Conservation (phyloP, 2,329 filamentous ascomycete species). For the Aspergillus uvarum region DNA sequence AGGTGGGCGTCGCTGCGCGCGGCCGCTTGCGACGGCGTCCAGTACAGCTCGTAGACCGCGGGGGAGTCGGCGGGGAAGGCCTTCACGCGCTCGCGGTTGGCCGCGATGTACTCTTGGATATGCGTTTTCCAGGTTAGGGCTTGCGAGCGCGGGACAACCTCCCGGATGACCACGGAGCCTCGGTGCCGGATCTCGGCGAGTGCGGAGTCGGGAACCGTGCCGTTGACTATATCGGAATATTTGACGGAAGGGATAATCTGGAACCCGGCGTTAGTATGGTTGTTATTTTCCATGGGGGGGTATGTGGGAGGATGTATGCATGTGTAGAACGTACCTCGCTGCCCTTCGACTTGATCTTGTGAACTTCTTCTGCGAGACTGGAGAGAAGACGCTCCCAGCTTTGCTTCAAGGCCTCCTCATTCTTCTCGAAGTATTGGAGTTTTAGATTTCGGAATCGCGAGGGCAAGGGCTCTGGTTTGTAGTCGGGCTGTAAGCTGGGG, state of each 20-base stretch:
- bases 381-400: conserved; percentile 46
- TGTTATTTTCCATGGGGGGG: neutral
- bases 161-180: conserved; percentile 63
- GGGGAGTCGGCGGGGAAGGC: conserved; percentile 67
- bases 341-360: conserved; percentile 42
- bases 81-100: conserved; percentile 54
- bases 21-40: conserved; percentile 66
- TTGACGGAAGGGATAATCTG: conserved; percentile 46
- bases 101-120: conserved; percentile 63
- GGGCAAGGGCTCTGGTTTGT: conserved; percentile 43
- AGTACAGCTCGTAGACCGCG: conserved; percentile 74
- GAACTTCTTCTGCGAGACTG: conserved; percentile 41
- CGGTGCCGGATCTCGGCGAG: conserved; percentile 57
- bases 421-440: conserved; percentile 36
- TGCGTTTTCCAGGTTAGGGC: conserved; percentile 66
- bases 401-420: conserved; percentile 39
- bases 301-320: too few relatives aligned
- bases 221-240: conserved; percentile 41
- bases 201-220: conserved; percentile 34
- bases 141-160: conserved; percentile 63
- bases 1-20: conserved; percentile 67
- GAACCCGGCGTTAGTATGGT: conserved; percentile 5
- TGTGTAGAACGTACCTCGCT: conserved; percentile 36
- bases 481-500: conserved; percentile 45
- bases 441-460: conserved; percentile 46